Evolutionary conservation across 2,329 filamentous ascomycete species (phyloP), one percentile per base, ranked within the genome.

Genomic region (Talaromyces sp.): DNA sequence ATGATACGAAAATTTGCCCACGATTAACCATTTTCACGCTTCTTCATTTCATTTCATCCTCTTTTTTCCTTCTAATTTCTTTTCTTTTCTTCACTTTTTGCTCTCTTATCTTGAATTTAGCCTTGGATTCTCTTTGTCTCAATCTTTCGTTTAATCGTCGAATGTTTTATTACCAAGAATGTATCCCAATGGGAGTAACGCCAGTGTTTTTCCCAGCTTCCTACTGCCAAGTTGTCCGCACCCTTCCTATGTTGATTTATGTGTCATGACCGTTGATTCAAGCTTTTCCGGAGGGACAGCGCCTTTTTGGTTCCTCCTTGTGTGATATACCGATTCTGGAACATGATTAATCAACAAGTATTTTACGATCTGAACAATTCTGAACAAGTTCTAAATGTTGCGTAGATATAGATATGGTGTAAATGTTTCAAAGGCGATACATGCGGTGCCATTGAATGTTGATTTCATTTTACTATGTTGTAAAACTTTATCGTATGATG

Each of bases 241-340:
- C 43, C 19, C 26, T 50, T 41, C 35, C 21, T 48, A 43, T 57
- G 24, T 57, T 21, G 11, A 12, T 29, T 17, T 50, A 48, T 58
- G 35, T 26, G 21, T 21, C 48, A 32, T 50, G 48, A 26, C 14
- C 41, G 29, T 21, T 55, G 12, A 35, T n/a, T 17, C 35, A 38
- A n/a, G 14, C 6, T 19, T 55, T 58, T 38, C 31, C 17, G 48
- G 48, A 52, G 24, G 43, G 11, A 63, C 62, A 62, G 58, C 59
- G 58, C 26, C 52, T 24, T 62, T 57, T 56, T 63, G 46, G 48
- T 64, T 57, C 43, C 29, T 38, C 27, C 27, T 26, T 48, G 12
- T 52, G 46, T 58, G 56, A 51, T 58, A 38, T 35, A 38, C 32
- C 53, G 29, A 38, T 55, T 52, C 48, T 52, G 24, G 48, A 29